Base-by-base conservation (phyloP, 129 eudicot genomes). In the Kitagawia praeruptora region DNA sequence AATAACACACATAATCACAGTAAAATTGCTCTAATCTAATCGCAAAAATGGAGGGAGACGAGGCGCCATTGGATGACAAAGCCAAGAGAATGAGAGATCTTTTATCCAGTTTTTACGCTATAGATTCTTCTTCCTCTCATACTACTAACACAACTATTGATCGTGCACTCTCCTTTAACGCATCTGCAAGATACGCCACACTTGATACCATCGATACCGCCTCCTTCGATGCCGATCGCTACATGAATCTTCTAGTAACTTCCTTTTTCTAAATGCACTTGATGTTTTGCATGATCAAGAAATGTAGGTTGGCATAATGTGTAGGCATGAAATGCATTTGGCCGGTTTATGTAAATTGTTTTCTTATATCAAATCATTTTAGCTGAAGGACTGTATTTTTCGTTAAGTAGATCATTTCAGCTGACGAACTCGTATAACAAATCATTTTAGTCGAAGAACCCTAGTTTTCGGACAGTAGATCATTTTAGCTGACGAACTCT, bases 11-110 rank as follows among this genome's bases (percentile, higher is more conserved):
- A 49, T 51, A 51, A 56, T 19, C 28, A 58, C 13, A 58, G 31
- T 58, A 12, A 10, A 58, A 23, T 51, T n/a, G 69, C 1, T n/a
- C 4, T 10, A 28, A 61, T 61, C 3, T 14, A 25, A 23, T 58
- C n/a, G 7, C 64, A 71, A 66, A 77, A 88, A 91, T 93, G 97
- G 95, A 83, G 85, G 82, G 76, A 48, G 96, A 91, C 19, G 93
- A 80, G 73, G 87, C 58, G 56, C 88, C 87, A 67, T 9, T 91
- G 81, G 98, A 94, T 49, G 98, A 94, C 41, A 92, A 92, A 85
- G 93, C 93, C 40, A 94, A 88, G 88, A 87, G 98, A 81, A 94
- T 89, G 89, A 85, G 98, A 86, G 97, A 94, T 89, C 93, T 94
- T 80, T 54, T 94, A 44, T 91, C 98, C 78, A 94, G 98, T 81